phyloP scores from a whole-genome alignment of 768 basidiomycete species.

The Pisolithus marmoratus region DNA sequence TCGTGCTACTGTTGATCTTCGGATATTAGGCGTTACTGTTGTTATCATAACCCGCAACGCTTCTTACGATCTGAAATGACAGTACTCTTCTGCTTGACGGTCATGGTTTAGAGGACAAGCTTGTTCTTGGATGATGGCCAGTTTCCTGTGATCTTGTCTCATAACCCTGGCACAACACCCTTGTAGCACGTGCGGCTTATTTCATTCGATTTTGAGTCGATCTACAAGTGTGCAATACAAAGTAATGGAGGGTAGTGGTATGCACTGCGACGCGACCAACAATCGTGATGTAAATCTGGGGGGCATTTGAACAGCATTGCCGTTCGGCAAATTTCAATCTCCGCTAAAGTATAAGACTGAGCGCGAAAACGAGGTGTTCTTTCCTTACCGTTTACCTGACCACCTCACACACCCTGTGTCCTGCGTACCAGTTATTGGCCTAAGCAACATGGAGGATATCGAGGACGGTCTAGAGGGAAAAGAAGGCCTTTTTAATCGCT shows the following conservation, averaged over 20 bases:
- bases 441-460: constrained; percentile 33
- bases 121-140: too few species aligned
- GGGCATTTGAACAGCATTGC: too few species aligned
- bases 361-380: neutral
- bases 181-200: too few species aligned
- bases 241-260: too few species aligned
- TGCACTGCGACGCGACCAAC: too few species aligned
- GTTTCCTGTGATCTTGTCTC: neutral
- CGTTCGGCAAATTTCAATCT: too few species aligned
- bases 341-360: constrained; percentile 15
- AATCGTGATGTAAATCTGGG: too few species aligned
- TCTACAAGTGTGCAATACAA: too few species aligned
- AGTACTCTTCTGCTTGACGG: neutral
- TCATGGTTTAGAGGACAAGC: neutral
- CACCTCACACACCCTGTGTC: constrained; percentile 40
- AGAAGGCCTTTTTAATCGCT: constrained; percentile 75
- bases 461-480: constrained; percentile 45
- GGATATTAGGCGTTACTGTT: constrained; percentile 14
- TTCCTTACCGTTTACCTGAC: constrained; percentile 37
- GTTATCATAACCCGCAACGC: constrained; percentile 10
- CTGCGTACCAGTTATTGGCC: constrained; percentile 37
- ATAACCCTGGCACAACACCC: too few species aligned
- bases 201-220: too few species aligned
- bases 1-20: constrained; percentile 5
- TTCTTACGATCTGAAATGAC: constrained; percentile 14